phyloP scores from a whole-genome alignment of 768 basidiomycete genomes.

The Suillus clintonianus region DNA sequence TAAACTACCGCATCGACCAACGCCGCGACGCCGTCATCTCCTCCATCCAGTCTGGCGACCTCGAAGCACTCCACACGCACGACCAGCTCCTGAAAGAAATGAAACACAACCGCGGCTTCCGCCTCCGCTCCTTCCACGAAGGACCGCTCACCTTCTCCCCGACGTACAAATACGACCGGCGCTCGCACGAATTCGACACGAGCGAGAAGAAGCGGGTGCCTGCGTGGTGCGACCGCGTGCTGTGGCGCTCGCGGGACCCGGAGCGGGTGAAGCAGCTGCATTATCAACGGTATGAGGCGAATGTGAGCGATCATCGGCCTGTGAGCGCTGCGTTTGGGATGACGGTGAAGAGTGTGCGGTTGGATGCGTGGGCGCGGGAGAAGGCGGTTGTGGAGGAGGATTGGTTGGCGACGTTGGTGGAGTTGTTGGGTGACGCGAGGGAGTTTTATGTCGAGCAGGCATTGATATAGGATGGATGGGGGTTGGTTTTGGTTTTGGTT shows the following conservation, averaged over 20 bases:
- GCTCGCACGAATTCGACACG: conserved; percentile 78
- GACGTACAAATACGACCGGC: conserved; percentile 93
- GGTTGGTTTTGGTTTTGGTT: not conserved
- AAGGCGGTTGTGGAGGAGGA: conserved; percentile 54
- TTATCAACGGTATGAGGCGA: conserved; percentile 83
- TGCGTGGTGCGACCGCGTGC: conserved; percentile 95
- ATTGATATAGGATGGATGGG: conserved; percentile 22
- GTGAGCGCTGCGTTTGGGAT: conserved; percentile 79
- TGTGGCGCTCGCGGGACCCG: conserved; percentile 67
- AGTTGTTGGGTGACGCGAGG: conserved; percentile 30
- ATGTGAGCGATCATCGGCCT: conserved; percentile 89
- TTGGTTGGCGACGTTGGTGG: conserved; percentile 46
- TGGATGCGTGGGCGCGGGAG: conserved; percentile 55
- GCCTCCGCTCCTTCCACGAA: conserved; percentile 81
- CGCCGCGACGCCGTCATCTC: conserved; percentile 81
- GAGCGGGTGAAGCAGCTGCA: conserved; percentile 63
- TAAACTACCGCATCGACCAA: conserved; percentile 97
- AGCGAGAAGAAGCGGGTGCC: conserved; percentile 88
- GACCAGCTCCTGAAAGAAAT: conserved; percentile 93
- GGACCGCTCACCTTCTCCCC: conserved; percentile 82
- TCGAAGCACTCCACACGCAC: conserved; percentile 62
- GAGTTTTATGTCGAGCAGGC: conserved; percentile 37
- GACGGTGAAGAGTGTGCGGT: conserved; percentile 70
- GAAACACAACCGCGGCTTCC: conserved; percentile 83
- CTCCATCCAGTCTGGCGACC: conserved; percentile 67